Conservation (phyloP, 2,329 filamentous ascomycete species). For the Talaromyces sp. region DNA sequence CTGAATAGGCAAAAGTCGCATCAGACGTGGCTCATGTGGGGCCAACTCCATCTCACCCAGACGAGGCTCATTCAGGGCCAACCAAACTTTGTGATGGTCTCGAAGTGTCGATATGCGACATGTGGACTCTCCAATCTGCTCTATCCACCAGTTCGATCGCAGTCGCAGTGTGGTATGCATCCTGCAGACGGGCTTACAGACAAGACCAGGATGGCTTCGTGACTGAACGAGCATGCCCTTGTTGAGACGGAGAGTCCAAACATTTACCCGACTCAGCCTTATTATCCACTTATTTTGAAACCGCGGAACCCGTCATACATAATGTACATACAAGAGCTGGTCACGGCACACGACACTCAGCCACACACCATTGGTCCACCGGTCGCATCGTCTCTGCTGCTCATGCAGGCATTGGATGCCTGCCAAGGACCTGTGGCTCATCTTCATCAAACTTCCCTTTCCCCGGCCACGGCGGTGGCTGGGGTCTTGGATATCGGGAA, state of each 20-base stretch:
- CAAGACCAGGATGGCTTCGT: background rate
- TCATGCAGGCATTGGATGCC: background rate
- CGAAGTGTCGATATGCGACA: background rate
- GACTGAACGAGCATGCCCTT: background rate
- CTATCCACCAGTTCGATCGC: background rate
- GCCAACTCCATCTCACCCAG: slow-evolving; percentile 1
- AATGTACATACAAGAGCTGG: background rate
- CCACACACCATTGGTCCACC: slow-evolving; percentile 10
- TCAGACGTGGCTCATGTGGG: slow-evolving; percentile 8
- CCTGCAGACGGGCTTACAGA: slow-evolving; percentile 79
- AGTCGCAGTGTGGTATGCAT: slow-evolving; percentile 59
- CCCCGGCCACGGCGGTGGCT: background rate
- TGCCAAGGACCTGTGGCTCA: background rate
- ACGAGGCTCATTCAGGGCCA: slow-evolving; percentile 3
- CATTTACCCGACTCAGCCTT: slow-evolving; percentile 4
- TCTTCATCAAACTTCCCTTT: background rate
- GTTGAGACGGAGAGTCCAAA: slow-evolving; percentile 58
- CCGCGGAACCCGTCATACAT: background rate
- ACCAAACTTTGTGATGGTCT: slow-evolving; percentile 1
- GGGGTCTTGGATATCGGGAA: background rate
- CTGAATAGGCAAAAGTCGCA: background rate
- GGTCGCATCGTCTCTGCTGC: background rate
- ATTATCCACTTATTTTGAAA: slow-evolving; percentile 11
- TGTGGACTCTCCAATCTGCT: background rate
- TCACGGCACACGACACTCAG: background rate